These are phyloP conservation scores for Ophiocordyceps australis DNA, from an alignment of 2,329 filamentous ascomycete genomes.

Conservation along the genomic window DNA sequence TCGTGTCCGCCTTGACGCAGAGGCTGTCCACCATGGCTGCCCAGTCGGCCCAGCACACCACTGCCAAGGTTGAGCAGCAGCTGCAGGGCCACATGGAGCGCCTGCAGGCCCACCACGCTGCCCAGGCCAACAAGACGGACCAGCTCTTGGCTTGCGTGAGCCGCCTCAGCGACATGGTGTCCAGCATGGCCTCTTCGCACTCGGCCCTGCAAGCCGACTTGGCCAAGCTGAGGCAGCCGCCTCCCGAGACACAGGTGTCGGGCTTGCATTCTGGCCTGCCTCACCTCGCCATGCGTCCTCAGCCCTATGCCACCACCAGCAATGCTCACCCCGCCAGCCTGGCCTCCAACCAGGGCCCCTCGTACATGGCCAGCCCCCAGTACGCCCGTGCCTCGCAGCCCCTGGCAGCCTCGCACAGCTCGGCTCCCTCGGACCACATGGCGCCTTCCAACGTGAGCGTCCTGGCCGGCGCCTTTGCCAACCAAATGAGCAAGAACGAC, in stretches of 20 bases:
- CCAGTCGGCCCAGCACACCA: conserved; percentile 48
- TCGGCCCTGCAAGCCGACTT: conserved; percentile 48
- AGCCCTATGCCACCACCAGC: conserved; percentile 3
- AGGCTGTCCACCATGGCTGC: conserved; percentile 46
- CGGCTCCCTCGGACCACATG: conserved; percentile 13
- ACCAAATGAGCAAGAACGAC: conserved; percentile 15
- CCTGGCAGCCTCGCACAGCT: conserved; percentile 12
- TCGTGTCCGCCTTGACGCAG: conserved; percentile 40
- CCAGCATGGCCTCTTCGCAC: conserved; percentile 51
- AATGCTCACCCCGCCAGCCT: conserved; percentile 13
- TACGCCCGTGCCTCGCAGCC: conserved; percentile 15
- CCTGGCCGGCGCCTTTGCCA: conserved; percentile 16
- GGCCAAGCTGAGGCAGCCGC: conserved; percentile 33
- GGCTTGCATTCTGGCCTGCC: conserved; percentile 5
- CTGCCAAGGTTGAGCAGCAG: conserved; percentile 49
- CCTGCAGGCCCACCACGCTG: conserved; percentile 28
- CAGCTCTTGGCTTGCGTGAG: conserved; percentile 51
- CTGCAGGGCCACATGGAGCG: conserved; percentile 30
- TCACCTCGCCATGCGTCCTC: conserved; percentile 5
- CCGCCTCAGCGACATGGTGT: conserved; percentile 49
- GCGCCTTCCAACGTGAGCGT: conserved; percentile 13
- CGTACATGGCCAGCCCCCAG: conserved; percentile 16
- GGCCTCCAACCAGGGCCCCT: conserved; percentile 14
- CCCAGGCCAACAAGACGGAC: conserved; percentile 48
- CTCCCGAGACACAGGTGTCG: conserved; percentile 7